Conservation (phyloP, 306 rosid genomes). For the Castanea crenata region DNA sequence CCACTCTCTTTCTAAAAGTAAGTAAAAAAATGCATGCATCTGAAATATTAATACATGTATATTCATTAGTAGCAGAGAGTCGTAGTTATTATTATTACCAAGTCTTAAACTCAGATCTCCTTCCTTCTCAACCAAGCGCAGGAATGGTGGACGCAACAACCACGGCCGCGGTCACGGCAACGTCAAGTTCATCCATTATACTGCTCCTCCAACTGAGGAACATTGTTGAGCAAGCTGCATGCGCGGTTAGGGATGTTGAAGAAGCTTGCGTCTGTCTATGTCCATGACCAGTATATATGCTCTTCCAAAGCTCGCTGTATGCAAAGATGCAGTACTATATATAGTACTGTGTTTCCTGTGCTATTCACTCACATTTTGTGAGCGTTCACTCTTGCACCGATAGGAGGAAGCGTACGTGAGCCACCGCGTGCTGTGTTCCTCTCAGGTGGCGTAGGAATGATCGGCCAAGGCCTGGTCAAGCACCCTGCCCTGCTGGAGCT, state of each 20-base stretch:
- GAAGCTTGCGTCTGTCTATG: slow-evolving; percentile 60
- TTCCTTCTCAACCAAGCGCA: no score
- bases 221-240: slow-evolving; percentile 94
- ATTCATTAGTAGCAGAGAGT: no score
- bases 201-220: slow-evolving; percentile 83
- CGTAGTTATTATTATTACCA: no score
- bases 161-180: slow-evolving; percentile 87
- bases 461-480: slow-evolving; percentile 63
- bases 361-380: slow-evolving; percentile 94
- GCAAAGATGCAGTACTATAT: slow-evolving; percentile 74
- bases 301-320: slow-evolving; percentile 72
- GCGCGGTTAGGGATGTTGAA: slow-evolving; percentile 75
- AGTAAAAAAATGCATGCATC: no score
- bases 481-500: slow-evolving; percentile 55
- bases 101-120: no score
- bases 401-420: slow-evolving; percentile 69
- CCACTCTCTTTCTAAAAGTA: no score
- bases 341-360: slow-evolving; percentile 77
- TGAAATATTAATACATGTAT: neutral
- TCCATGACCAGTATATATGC: slow-evolving; percentile 68
- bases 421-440: slow-evolving; percentile 68
- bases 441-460: slow-evolving; percentile 72
- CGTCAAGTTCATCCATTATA: slow-evolving; percentile 62
- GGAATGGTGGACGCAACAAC: no score
- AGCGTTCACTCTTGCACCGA: slow-evolving; percentile 84